Evolutionary conservation across 441 rosid species (phyloP).

Genomic region (Iberis amara): DNA sequence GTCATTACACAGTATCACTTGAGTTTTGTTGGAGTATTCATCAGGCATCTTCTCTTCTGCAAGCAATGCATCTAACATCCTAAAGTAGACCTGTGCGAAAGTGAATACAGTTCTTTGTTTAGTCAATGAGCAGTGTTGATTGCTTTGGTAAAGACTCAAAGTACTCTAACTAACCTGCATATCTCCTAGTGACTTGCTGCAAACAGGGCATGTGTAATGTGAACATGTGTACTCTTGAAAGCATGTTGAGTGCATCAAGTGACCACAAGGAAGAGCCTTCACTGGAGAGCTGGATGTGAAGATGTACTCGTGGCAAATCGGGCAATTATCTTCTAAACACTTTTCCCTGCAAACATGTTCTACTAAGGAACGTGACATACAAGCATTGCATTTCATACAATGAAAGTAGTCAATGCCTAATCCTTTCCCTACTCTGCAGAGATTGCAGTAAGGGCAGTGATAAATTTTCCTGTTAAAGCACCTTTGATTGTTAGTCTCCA

Average conservation of each 20-base stretch:
- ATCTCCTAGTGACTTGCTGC: constrained; percentile 95
- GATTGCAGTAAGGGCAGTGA: constrained; percentile 92
- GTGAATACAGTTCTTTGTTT: background rate
- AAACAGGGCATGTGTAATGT: constrained; percentile 82
- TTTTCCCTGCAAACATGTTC: constrained; percentile 72
- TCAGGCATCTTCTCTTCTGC: constrained; percentile 75
- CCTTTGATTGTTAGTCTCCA: constrained; percentile 3
- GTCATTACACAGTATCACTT: constrained; percentile 86
- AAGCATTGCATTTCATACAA: constrained; percentile 95
- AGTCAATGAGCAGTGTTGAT: constrained; percentile 6
- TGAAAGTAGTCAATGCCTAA: constrained; percentile 83
- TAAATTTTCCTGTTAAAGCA: constrained; percentile 68
- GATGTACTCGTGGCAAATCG: constrained; percentile 75
- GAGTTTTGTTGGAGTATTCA: constrained; percentile 57
- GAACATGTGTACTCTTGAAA: constrained; percentile 77
- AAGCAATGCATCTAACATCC: constrained; percentile 74
- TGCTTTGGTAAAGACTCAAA: constrained; percentile 3
- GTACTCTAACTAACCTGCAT: constrained; percentile 61
- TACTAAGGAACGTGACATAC: constrained; percentile 59
- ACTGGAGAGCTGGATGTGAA: constrained; percentile 66
- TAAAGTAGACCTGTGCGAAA: constrained; percentile 61
- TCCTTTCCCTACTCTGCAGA: constrained; percentile 89
- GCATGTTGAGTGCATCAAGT: constrained; percentile 87
- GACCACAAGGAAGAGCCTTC: constrained; percentile 88
- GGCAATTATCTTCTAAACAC: constrained; percentile 77